Percentiles rank a stretch among this genome's conserved stretches.
phyloP scores from a whole-genome alignment of 441 rosid genomes.

The Omphalea diandra region DNA sequence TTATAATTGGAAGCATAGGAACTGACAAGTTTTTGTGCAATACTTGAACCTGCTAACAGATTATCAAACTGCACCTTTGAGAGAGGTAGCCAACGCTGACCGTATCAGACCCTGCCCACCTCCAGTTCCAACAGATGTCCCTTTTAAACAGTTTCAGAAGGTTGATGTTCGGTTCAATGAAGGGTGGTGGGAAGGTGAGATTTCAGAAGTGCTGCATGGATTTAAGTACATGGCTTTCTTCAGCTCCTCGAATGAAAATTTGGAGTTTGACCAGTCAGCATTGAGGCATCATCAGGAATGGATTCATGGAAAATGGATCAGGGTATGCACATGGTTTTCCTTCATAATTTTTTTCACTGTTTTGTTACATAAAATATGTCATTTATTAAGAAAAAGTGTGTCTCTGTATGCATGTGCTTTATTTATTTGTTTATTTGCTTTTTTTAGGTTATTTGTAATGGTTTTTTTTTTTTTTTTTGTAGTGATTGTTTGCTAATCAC shows the following conservation, averaged over 20 bases:
- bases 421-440: too few species aligned
- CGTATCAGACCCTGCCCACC: constrained; percentile 63
- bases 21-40: constrained; percentile 46
- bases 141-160: constrained; percentile 47
- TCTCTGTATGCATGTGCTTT: too few species aligned
- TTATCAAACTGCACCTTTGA: constrained; percentile 53
- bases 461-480: too few species aligned
- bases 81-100: constrained; percentile 43
- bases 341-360: not conserved
- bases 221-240: constrained; percentile 51
- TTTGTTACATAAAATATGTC: not conserved
- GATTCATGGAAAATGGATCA: constrained; percentile 61
- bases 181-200: constrained; percentile 82
- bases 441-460: too few species aligned
- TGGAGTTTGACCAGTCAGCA: constrained; percentile 44
- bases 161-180: constrained; percentile 75
- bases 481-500: too few species aligned
- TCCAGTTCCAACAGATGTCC: constrained; percentile 22
- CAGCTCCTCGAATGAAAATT: constrained; percentile 38
- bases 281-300: constrained; percentile 67
- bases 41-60: constrained; percentile 58
- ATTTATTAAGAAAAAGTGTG: too few species aligned
- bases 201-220: constrained; percentile 40
- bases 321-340: constrained; percentile 21
- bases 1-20: constrained; percentile 39